Evolutionary conservation across 1,284 basidiomycete species (phyloP).

Genomic region (Somion occarium): DNA sequence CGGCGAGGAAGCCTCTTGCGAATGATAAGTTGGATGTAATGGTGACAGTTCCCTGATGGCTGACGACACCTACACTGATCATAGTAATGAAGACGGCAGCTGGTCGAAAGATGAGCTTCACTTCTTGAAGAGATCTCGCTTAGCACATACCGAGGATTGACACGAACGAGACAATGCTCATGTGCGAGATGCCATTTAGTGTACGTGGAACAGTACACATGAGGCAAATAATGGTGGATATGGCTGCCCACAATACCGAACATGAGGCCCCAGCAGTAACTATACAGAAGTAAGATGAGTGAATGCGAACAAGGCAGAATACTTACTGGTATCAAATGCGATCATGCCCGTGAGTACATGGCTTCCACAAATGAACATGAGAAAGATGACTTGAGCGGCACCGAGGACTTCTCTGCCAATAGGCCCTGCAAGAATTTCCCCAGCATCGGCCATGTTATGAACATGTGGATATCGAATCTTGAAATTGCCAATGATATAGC

Average conservation of each 20-base stretch:
- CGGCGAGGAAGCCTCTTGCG: conserved; percentile 45
- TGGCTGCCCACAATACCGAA: conserved; percentile 26
- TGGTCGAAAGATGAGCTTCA: conserved; percentile 7
- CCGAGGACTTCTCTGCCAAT: conserved; percentile 44
- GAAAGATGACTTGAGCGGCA: conserved; percentile 45
- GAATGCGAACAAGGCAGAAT: background rate
- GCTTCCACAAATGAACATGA: conserved; percentile 34
- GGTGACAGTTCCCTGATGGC: conserved; percentile 34
- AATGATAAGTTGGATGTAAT: conserved; percentile 38
- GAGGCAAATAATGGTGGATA: conserved; percentile 26
- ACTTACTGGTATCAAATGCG: conserved; percentile 30
- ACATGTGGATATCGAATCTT: conserved; percentile 29
- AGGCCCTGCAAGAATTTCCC: conserved; percentile 46
- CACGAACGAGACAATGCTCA: conserved; percentile 28
- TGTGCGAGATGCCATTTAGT: conserved; percentile 26
- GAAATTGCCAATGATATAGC: conserved; percentile 26
- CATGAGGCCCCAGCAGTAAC: conserved; percentile 29
- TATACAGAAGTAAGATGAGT: conserved; percentile 8
- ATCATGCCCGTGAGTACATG: conserved; percentile 30
- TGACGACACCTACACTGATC: conserved; percentile 47
- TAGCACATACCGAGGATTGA: conserved; percentile 36
- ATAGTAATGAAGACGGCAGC: conserved; percentile 41
- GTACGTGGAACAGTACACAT: conserved; percentile 27
- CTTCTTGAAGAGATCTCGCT: conserved; percentile 20
- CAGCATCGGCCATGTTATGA: conserved; percentile 41